These are phyloP conservation scores for Aspergillus novofumigatus DNA, from an alignment of 2,329 filamentous ascomycete genomes.

Conservation along the genomic window DNA sequence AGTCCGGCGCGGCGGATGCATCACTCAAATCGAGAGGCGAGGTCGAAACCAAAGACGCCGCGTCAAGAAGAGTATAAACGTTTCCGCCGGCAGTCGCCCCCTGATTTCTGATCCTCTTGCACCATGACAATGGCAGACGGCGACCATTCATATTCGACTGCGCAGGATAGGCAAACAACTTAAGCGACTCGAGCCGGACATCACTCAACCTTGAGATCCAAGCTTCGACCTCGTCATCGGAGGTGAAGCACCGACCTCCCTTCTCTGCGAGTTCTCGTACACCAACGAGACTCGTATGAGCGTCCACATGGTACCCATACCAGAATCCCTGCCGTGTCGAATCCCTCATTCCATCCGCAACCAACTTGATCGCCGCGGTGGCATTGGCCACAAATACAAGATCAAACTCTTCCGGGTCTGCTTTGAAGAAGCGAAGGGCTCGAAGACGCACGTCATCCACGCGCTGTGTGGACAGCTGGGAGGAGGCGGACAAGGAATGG, in stretches of 20 bases:
- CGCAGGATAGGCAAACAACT: conserved; percentile 75
- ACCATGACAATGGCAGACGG: conserved; percentile 70
- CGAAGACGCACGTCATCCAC: conserved; percentile 72
- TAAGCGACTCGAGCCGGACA: conserved; percentile 17
- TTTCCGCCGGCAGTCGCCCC: conserved; percentile 22
- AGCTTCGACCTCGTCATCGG: conserved; percentile 57
- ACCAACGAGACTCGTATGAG: conserved; percentile 84
- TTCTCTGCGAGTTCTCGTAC: conserved; percentile 65
- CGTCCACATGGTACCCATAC: conserved; percentile 78
- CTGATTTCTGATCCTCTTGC: conserved; percentile 42
- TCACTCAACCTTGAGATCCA: conserved; percentile 54
- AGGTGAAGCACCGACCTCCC: conserved; percentile 61
- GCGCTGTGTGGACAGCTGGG: conserved; percentile 68
- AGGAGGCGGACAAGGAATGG: conserved; percentile 79
- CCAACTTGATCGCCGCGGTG: conserved; percentile 84
- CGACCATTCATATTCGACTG: conserved; percentile 91
- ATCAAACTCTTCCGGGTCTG: conserved; percentile 76
- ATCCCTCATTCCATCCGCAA: conserved; percentile 71
- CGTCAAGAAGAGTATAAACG: conserved; percentile 73
- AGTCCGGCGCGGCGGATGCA: conserved; percentile 65
- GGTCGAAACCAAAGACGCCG: conserved; percentile 75
- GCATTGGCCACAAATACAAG: conserved; percentile 89
- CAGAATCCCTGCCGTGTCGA: conserved; percentile 63
- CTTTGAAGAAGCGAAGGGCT: conserved; percentile 72
- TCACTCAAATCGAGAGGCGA: conserved; percentile 68